Evolutionary conservation across 1,139 yeast genomes (phyloP).

Genomic region (Protomyces macrosporus): DNA sequence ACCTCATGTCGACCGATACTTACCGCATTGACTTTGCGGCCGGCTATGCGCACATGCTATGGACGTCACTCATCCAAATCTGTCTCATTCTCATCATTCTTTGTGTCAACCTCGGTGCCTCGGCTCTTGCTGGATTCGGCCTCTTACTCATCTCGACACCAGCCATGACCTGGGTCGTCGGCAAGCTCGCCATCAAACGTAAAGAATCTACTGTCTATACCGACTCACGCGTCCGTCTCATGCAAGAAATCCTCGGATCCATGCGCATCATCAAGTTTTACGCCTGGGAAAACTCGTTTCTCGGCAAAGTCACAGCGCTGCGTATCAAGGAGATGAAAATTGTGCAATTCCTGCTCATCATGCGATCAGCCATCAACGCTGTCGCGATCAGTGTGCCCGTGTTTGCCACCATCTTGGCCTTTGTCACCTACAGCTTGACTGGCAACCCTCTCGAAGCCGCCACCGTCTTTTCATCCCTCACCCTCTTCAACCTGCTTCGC

Average conservation of each 20-base stretch:
- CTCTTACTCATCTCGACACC: slow-evolving; percentile 41
- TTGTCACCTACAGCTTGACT: slow-evolving; percentile 60
- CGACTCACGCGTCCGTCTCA: slow-evolving; percentile 55
- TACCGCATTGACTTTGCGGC: slow-evolving; percentile 74
- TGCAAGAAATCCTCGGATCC: slow-evolving; percentile 60
- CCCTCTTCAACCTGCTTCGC: slow-evolving; percentile 65
- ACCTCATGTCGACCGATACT: slow-evolving; percentile 71
- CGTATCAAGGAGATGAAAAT: slow-evolving; percentile 46
- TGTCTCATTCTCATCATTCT: slow-evolving; percentile 60
- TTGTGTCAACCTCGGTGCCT: slow-evolving; percentile 63
- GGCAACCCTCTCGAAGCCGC: slow-evolving; percentile 56
- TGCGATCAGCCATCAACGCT: slow-evolving; percentile 58
- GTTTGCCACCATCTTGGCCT: slow-evolving; percentile 66
- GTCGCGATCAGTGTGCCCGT: slow-evolving; percentile 57
- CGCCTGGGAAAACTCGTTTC: slow-evolving; percentile 67
- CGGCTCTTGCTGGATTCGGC: slow-evolving; percentile 62
- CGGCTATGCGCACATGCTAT: slow-evolving; percentile 61
- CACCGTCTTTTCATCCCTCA: slow-evolving; percentile 69
- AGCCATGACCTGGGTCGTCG: slow-evolving; percentile 39
- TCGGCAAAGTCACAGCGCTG: slow-evolving; percentile 45
- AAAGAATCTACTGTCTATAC: slow-evolving; percentile 43
- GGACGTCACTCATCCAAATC: slow-evolving; percentile 61
- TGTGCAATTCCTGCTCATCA: slow-evolving; percentile 43
- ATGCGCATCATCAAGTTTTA: slow-evolving; percentile 66
- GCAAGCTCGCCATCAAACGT: slow-evolving; percentile 45